These are phyloP conservation scores for Colletotrichum sp. DNA, from an alignment of 2,329 filamentous ascomycete genomes.

Conservation along the genomic window DNA sequence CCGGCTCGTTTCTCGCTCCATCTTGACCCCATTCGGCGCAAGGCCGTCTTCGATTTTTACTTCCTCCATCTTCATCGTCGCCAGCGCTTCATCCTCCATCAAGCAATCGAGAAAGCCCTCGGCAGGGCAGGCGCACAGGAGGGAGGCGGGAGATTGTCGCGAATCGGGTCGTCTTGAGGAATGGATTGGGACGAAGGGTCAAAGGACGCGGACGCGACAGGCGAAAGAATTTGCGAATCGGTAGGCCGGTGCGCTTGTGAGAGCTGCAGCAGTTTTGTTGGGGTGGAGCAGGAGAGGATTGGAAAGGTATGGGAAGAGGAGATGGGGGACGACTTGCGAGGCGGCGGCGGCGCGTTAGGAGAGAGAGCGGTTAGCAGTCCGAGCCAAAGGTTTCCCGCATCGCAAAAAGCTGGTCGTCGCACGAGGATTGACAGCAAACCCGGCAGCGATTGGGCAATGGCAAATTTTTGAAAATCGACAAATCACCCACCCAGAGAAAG, in stretches of 20 bases:
- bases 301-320: slow-evolving; percentile 1
- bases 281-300: slow-evolving; percentile 8
- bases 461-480: neutral
- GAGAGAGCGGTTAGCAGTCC: slow-evolving; percentile 15
- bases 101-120: slow-evolving; percentile 11
- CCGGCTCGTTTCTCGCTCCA: slow-evolving; percentile 45
- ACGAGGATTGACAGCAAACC: neutral
- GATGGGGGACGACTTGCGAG: slow-evolving; percentile 16
- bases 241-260: slow-evolving; percentile 9
- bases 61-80: slow-evolving; percentile 46
- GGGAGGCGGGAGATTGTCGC: neutral
- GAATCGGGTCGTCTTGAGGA: slow-evolving; percentile 4
- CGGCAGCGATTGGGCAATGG: neutral
- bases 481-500: neutral
- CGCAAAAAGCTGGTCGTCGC: slow-evolving; percentile 5
- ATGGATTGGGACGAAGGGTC: neutral
- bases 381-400: slow-evolving; percentile 21
- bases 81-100: slow-evolving; percentile 48
- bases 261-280: slow-evolving; percentile 7
- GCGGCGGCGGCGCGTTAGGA: slow-evolving; percentile 18
- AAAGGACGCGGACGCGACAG: neutral
- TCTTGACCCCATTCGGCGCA: slow-evolving; percentile 35
- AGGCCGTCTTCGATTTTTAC: slow-evolving; percentile 48
- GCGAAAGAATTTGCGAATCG: neutral
- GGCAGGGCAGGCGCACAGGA: slow-evolving; percentile 7